These are phyloP conservation scores for Ogataea allantospora DNA, from an alignment of 805 yeast genomes.

Conservation along the genomic window DNA sequence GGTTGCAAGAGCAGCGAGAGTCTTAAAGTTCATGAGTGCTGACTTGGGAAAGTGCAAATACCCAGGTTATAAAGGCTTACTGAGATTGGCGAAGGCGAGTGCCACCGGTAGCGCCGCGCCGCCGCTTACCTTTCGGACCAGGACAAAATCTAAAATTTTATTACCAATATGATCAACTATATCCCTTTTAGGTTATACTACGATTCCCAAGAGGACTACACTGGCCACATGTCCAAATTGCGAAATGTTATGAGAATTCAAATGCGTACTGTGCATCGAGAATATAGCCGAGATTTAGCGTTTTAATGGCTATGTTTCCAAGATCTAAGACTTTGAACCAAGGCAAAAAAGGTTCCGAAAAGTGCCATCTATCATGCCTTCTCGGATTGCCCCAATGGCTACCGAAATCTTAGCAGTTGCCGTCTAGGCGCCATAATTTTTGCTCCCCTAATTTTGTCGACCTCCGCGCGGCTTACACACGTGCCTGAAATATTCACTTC, in stretches of 20 bases:
- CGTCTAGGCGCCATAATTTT: too few relatives aligned
- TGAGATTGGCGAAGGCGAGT: background rate
- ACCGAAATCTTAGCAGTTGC: too few relatives aligned
- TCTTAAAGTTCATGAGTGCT: slow-evolving; percentile 4
- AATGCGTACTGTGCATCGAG: too few relatives aligned
- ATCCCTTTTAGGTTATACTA: background rate
- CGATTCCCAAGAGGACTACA: background rate
- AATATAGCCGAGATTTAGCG: too few relatives aligned
- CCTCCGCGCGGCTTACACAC: background rate
- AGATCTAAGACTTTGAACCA: too few relatives aligned
- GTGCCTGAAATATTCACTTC: background rate
- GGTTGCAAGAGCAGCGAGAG: slow-evolving; percentile 7
- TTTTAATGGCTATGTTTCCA: too few relatives aligned
- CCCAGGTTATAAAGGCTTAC: slow-evolving; percentile 3
- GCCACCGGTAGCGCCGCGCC: slow-evolving; percentile 1
- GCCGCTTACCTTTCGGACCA: slow-evolving; percentile 3
- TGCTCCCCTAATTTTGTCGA: background rate
- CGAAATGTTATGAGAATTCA: too few relatives aligned
- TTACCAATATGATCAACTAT: too few relatives aligned
- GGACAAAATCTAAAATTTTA: background rate
- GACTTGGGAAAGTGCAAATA: background rate
- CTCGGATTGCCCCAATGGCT: too few relatives aligned
- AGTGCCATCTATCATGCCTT: too few relatives aligned
- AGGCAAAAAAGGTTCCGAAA: too few relatives aligned
- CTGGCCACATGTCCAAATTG: too few relatives aligned